Conservation (phyloP, 441 rosid species). For the Populus hybrid region DNA sequence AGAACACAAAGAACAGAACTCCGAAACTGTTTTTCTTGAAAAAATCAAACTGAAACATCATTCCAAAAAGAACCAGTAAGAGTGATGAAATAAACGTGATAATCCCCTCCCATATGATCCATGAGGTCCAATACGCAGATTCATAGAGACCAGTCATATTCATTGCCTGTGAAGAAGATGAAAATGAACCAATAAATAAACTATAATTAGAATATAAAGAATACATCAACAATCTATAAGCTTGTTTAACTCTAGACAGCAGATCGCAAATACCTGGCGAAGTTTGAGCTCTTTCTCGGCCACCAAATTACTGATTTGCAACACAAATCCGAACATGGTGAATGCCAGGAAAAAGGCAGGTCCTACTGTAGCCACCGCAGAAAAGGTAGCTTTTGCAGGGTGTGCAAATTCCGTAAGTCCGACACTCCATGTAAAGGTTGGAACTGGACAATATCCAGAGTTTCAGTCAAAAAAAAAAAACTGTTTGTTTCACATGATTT, state of each 20-base stretch:
- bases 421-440: slow-evolving; percentile 64
- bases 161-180: slow-evolving; percentile 61
- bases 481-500: not conserved
- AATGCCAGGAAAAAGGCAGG: slow-evolving; percentile 85
- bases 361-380: slow-evolving; percentile 44
- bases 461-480: not conserved
- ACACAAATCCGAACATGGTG: slow-evolving; percentile 85
- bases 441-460: slow-evolving; percentile 37
- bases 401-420: slow-evolving; percentile 78
- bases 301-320: slow-evolving; percentile 69
- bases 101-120: slow-evolving; percentile 88
- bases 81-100: slow-evolving; percentile 67
- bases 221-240: not conserved
- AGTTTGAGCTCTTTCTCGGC: slow-evolving; percentile 94
- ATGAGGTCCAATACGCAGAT: slow-evolving; percentile 88
- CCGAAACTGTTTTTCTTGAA: slow-evolving; percentile 79
- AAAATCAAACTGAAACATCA: slow-evolving; percentile 83
- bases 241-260: slow-evolving; percentile 1
- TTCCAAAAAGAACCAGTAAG: slow-evolving; percentile 71
- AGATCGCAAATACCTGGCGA: slow-evolving; percentile 61
- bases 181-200: slow-evolving; percentile 5
- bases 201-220: not conserved
- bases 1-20: slow-evolving; percentile 63
- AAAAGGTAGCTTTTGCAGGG: slow-evolving; percentile 41
- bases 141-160: slow-evolving; percentile 85